A percentile compares a stretch with the other conserved stretches of the same genome.
These are phyloP conservation scores for Kazachstania sp. DNA, from an alignment of 1,139 yeast species.

Conservation along the genomic window DNA sequence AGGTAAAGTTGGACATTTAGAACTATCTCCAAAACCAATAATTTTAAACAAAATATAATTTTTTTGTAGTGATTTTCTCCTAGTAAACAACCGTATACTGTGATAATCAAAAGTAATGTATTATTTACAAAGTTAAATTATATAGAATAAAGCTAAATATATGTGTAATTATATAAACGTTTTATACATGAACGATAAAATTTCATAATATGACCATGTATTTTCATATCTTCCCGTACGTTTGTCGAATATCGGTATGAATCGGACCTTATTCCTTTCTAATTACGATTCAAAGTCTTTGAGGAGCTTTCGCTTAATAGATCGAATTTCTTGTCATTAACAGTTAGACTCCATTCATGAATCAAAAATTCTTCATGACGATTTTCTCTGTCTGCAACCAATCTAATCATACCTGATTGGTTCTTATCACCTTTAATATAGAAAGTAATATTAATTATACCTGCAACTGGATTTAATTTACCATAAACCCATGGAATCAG, in stretches of 20 bases:
- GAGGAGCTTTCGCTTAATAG: constrained; percentile 40
- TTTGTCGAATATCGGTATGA: background rate
- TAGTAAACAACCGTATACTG: too few species aligned
- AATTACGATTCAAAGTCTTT: background rate
- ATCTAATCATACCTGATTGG: constrained; percentile 41
- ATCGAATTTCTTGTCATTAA: constrained; percentile 40
- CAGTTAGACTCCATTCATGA: constrained; percentile 49
- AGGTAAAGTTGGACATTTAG: too few species aligned
- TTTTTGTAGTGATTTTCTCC: too few species aligned
- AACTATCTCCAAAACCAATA: too few species aligned
- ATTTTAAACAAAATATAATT: too few species aligned
- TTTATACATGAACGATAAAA: too few species aligned
- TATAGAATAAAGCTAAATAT: background rate
- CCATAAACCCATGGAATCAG: constrained; percentile 90
- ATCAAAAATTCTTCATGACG: constrained; percentile 51
- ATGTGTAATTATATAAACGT: too few species aligned
- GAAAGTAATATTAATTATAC: constrained; percentile 66
- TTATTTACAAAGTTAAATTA: background rate
- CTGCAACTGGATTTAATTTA: constrained; percentile 71
- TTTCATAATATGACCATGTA: too few species aligned
- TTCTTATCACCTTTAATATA: constrained; percentile 56
- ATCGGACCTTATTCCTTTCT: background rate
- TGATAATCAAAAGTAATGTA: background rate
- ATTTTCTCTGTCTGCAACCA: constrained; percentile 53
- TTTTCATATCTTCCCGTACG: too few species aligned